Percentiles rank a stretch among this genome's conserved stretches.
phyloP scores from a whole-genome alignment of 1,284 basidiomycete species.

The Cutaneotrichosporon cutaneum region DNA sequence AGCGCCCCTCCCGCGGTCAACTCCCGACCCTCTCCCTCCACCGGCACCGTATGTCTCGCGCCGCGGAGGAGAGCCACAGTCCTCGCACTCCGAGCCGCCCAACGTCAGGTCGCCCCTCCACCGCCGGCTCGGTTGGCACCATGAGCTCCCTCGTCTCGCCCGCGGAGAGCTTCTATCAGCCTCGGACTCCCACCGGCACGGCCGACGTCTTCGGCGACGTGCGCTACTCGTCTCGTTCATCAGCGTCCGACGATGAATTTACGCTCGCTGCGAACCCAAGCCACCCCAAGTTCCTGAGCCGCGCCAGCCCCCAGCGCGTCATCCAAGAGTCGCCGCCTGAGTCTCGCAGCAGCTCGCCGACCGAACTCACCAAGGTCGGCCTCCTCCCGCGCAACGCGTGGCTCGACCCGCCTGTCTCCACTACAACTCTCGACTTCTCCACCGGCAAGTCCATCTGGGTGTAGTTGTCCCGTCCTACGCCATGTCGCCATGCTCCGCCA shows the following conservation, averaged over 20 bases:
- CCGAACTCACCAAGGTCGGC: not conserved
- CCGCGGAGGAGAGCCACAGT: not conserved
- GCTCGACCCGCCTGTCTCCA: not conserved
- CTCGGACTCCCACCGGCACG: not conserved
- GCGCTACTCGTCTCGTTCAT: not conserved
- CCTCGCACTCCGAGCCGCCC: not conserved
- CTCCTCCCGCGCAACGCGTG: not conserved
- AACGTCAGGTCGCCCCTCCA: not conserved
- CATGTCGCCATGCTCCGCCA: not conserved
- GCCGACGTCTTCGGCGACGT: not conserved
- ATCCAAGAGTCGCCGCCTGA: not conserved
- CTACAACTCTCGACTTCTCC: slow-evolving; percentile 34
- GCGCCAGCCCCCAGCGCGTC: not conserved
- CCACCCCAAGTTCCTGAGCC: not conserved
- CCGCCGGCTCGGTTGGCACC: not conserved
- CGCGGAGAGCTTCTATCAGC: not conserved
- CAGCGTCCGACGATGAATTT: not conserved
- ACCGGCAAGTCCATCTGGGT: slow-evolving; percentile 40
- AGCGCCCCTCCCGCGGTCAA: not conserved
- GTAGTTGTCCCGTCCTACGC: not conserved
- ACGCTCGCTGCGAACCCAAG: not conserved
- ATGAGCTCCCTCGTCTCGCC: not conserved
- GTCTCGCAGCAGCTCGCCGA: not conserved
- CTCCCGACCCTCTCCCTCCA: not conserved
- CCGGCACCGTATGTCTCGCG: not conserved